Evolutionary conservation across 768 basidiomycete genomes (phyloP), one percentile per base, ranked within the genome.

Genomic region (Kwoniella bestiolae): DNA sequence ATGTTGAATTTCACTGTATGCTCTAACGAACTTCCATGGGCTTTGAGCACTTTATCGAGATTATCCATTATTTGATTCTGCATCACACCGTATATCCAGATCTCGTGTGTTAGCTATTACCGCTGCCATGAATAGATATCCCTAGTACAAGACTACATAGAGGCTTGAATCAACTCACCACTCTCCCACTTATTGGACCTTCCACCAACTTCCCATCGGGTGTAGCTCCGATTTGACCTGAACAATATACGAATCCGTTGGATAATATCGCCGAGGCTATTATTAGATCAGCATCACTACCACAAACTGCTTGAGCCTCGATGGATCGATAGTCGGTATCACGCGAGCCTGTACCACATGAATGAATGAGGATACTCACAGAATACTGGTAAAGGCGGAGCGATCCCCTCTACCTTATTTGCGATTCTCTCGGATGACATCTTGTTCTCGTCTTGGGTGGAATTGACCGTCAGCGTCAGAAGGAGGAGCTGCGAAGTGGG

Each of bases 1-100:
- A 68, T 63, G 16, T 56, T 63, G 41, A 68, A 68, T 60, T 68
- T 68, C 18, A 68, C 53, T 56, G 61, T 63, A 49, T 68, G 34
- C 44, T 63, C 35, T 23, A 68, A 56, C 14, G 46, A 47, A 29
- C 59, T 63, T 45, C 66, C 66, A 51, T 68, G 66, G 31, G 66
- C 66, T 49, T 55, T 51, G 14, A 68, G 51, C 8, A 68, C 61
- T 49, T 62, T 56, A 55, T 68, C 66, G 31, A 68, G 34, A 44
- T 68, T 68, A 38, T 68, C 66, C 66, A 68, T 63, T 28, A 68
- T 68, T 55, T 68, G 66, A 23, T 62, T 59, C 61, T 62, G 26
- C 25, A 45, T 25, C 45, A 34, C 6, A 41, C 18, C 38, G 38
- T 41, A n/a, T n/a, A n/a, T n/a, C n/a, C n/a, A n/a, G n/a, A n/a